These are phyloP conservation scores for Cornus florida DNA, from an alignment of 148 eudicot species.

Conservation along the genomic window DNA sequence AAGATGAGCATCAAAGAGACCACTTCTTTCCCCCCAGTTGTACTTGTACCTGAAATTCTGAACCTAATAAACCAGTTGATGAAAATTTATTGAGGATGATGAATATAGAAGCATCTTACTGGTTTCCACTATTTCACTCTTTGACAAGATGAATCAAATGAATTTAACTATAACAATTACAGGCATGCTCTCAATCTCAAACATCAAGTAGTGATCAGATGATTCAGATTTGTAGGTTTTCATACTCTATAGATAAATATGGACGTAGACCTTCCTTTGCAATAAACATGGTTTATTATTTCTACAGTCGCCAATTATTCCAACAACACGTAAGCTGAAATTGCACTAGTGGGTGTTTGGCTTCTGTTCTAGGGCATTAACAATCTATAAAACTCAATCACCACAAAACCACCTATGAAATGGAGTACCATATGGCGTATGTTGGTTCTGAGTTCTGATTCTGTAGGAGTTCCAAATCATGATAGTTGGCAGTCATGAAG, in stretches of 20 bases:
- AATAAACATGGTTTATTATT: background rate
- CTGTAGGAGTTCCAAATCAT: background rate
- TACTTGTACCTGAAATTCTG: constrained; percentile 10
- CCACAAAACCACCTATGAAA: background rate
- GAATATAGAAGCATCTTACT: background rate
- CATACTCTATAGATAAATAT: too few species aligned
- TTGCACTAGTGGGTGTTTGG: background rate
- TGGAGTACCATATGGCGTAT: background rate
- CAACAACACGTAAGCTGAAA: background rate
- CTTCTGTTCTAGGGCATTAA: background rate
- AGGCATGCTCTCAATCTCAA: too few species aligned
- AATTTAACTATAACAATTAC: too few species aligned
- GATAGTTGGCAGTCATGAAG: background rate
- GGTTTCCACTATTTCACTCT: background rate
- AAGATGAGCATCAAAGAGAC: constrained; percentile 8
- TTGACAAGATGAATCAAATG: background rate
- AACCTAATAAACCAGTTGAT: constrained; percentile 8
- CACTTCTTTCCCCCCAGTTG: constrained; percentile 1
- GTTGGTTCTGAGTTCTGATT: background rate
- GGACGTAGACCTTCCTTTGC: background rate
- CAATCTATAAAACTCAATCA: background rate
- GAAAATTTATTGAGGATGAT: background rate
- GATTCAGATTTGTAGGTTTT: too few species aligned
- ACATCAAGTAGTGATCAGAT: too few species aligned
- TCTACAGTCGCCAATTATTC: background rate